Percentiles rank a stretch among this genome's conserved stretches.
Evolutionary conservation across 257 asterid genomes (phyloP).

Genomic region (Asclepias syriaca): DNA sequence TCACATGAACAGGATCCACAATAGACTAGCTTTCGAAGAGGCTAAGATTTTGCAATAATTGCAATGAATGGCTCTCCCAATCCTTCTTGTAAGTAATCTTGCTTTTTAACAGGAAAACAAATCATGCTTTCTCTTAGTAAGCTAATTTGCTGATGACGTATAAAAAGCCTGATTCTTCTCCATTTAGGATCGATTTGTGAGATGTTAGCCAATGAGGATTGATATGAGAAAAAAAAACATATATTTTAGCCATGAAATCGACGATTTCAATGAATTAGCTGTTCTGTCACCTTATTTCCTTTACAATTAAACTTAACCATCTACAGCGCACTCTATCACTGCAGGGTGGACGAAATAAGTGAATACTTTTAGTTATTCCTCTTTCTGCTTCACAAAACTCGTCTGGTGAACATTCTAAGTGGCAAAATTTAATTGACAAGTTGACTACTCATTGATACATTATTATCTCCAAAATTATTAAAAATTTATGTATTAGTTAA

Average conservation of each 20-base stretch:
- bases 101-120: background rate
- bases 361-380: too few species aligned
- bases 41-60: slow-evolving; percentile 12
- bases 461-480: too few species aligned
- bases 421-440: too few species aligned
- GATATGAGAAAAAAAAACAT: background rate
- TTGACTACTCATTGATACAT: too few species aligned
- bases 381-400: too few species aligned
- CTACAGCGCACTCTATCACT: too few species aligned
- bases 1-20: slow-evolving; percentile 15
- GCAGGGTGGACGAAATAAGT: too few species aligned
- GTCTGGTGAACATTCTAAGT: too few species aligned
- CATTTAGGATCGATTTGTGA: background rate
- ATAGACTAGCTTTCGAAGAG: slow-evolving; percentile 22
- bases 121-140: background rate
- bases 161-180: background rate
- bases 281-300: background rate
- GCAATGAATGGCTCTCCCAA: background rate
- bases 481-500: too few species aligned
- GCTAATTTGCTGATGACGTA: background rate
- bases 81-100: background rate
- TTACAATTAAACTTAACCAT: too few species aligned
- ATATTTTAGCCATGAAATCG: background rate
- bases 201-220: background rate
- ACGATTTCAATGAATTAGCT: background rate